Conservation (phyloP, 1,284 basidiomycete genomes). For the Sporisorium graminicola region DNA sequence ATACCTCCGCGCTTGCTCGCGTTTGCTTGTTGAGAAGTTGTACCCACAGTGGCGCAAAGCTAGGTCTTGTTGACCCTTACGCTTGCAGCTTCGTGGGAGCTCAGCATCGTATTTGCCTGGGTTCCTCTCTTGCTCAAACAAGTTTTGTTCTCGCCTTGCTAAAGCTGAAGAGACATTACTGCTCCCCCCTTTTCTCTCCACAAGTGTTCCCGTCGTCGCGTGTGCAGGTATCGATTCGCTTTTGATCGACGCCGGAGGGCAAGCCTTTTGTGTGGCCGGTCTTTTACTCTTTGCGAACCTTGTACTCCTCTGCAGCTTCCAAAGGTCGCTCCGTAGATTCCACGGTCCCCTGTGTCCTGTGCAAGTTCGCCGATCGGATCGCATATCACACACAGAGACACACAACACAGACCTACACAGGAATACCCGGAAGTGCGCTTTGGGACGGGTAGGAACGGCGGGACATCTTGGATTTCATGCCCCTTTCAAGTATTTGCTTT, state of each 20-base stretch:
- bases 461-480: conserved; percentile 2
- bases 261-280: background rate
- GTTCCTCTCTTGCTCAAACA: background rate
- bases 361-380: background rate
- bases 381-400: background rate
- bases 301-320: too few relatives aligned
- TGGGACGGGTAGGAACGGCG: background rate
- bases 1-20: too few relatives aligned
- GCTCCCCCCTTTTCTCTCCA: too few relatives aligned
- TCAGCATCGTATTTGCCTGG: background rate
- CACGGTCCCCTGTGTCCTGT: background rate
- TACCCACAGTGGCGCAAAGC: background rate
- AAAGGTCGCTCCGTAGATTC: too few relatives aligned
- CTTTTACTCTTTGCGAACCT: too few relatives aligned
- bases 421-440: background rate
- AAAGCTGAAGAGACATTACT: background rate
- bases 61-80: background rate
- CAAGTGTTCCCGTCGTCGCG: background rate
- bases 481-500: background rate
- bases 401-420: background rate
- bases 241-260: background rate
- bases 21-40: background rate
- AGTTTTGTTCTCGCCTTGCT: background rate
- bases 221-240: background rate
- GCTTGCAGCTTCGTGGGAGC: background rate